Percentiles rank a stretch among this genome's conserved stretches.
These are phyloP conservation scores for Penicillium capsulatum DNA, from an alignment of 2,329 filamentous ascomycete genomes.

Conservation along the genomic window DNA sequence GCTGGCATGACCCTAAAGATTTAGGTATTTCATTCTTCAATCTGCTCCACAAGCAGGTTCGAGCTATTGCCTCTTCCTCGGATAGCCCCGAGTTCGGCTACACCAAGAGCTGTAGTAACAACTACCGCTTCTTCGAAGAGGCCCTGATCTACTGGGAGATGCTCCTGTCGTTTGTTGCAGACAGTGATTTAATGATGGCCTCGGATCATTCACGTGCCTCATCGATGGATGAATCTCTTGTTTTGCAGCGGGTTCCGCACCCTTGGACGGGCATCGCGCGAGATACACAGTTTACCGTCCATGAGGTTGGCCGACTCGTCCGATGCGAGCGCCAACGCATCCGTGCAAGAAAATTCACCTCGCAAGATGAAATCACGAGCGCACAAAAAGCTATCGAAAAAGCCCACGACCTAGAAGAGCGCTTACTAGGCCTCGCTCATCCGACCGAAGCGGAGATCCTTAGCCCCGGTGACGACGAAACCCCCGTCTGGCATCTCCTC, in stretches of 20 bases:
- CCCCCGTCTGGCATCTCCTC: constrained; percentile 51
- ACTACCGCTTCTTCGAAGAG: constrained; percentile 54
- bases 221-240: constrained; percentile 25
- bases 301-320: constrained; percentile 46
- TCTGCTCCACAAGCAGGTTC: constrained; percentile 39
- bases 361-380: constrained; percentile 31
- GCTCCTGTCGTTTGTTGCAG: constrained; percentile 53
- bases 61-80: constrained; percentile 34
- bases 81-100: constrained; percentile 5
- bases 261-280: constrained; percentile 41
- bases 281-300: constrained; percentile 35
- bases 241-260: constrained; percentile 36
- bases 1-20: constrained; percentile 56
- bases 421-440: constrained; percentile 46
- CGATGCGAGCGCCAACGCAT: constrained; percentile 36
- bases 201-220: constrained; percentile 17
- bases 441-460: constrained; percentile 47
- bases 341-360: constrained; percentile 36
- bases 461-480: constrained; percentile 51
- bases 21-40: constrained; percentile 53
- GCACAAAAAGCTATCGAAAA: constrained; percentile 35
- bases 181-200: constrained; percentile 35
- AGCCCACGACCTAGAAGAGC: constrained; percentile 44
- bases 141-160: constrained; percentile 58
- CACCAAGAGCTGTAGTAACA: constrained; percentile 32